Evolutionary conservation across 805 yeast genomes (phyloP).

Genomic region (Nematodospora valgi): DNA sequence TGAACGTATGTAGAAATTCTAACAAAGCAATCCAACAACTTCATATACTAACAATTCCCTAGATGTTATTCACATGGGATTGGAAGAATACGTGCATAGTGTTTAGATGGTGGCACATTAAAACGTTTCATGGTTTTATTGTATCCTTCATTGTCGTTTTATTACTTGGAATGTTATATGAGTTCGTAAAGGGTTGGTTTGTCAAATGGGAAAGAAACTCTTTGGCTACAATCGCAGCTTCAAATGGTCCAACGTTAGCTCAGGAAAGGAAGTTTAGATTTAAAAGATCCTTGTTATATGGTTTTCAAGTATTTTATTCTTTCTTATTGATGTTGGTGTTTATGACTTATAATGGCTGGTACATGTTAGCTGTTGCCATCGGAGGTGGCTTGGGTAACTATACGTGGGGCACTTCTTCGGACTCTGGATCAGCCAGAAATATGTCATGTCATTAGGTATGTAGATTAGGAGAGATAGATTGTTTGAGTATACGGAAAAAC

Average conservation of each 20-base stretch:
- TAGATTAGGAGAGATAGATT: too few species aligned
- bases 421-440: slow-evolving; percentile 13
- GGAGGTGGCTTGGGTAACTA: slow-evolving; percentile 75
- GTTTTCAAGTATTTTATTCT: slow-evolving; percentile 64
- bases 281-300: slow-evolving; percentile 48
- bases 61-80: slow-evolving; percentile 79
- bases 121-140: slow-evolving; percentile 47
- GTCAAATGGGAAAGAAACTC: slow-evolving; percentile 24
- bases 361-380: slow-evolving; percentile 65
- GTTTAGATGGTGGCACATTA: slow-evolving; percentile 78
- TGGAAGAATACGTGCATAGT: slow-evolving; percentile 70
- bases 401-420: slow-evolving; percentile 44
- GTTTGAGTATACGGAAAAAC: too few species aligned
- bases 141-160: slow-evolving; percentile 50
- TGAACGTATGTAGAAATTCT: slow-evolving; percentile 41
- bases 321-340: slow-evolving; percentile 75
- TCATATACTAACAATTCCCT: slow-evolving; percentile 1
- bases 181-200: slow-evolving; percentile 41
- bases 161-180: slow-evolving; percentile 55
- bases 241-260: slow-evolving; percentile 6
- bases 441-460: slow-evolving; percentile 32
- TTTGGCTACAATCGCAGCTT: slow-evolving; percentile 10
- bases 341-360: slow-evolving; percentile 87
- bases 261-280: slow-evolving; percentile 16
- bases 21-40: neutral